Evolutionary conservation across 768 basidiomycete genomes (phyloP).

Genomic region (Psilocybe subaeruginosa): DNA sequence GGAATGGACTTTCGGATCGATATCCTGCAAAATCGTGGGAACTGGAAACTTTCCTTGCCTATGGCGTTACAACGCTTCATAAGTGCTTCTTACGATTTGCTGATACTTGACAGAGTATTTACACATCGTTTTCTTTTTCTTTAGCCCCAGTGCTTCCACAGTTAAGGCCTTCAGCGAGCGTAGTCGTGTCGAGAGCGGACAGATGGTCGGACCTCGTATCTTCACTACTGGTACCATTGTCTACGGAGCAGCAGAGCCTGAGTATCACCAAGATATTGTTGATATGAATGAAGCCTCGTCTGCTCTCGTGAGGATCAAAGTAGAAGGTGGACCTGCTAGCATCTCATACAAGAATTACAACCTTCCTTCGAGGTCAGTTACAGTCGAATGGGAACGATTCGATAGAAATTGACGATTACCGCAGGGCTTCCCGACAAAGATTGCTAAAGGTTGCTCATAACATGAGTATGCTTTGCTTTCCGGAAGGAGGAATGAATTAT

Average conservation of each 20-base stretch:
- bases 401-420: neutral
- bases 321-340: slow-evolving; percentile 68
- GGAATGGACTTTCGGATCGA: slow-evolving; percentile 54
- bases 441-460: slow-evolving; percentile 63
- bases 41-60: slow-evolving; percentile 73
- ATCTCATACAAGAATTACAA: slow-evolving; percentile 85
- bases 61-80: slow-evolving; percentile 77
- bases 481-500: slow-evolving; percentile 79
- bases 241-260: slow-evolving; percentile 52
- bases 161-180: slow-evolving; percentile 69
- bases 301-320: slow-evolving; percentile 69
- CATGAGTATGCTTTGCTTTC: slow-evolving; percentile 70
- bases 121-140: neutral
- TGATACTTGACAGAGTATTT: neutral
- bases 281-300: slow-evolving; percentile 64
- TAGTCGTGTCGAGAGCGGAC: slow-evolving; percentile 67
- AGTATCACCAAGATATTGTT: slow-evolving; percentile 63
- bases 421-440: slow-evolving; percentile 68
- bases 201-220: slow-evolving; percentile 70
- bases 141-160: slow-evolving; percentile 66
- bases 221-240: slow-evolving; percentile 72
- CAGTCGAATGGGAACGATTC: neutral
- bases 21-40: slow-evolving; percentile 76
- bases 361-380: slow-evolving; percentile 59
- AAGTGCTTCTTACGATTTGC: slow-evolving; percentile 48